Evolutionary conservation across 495 filamentous ascomycete species (phyloP).

Genomic region (Aspergillus kassunensis): DNA sequence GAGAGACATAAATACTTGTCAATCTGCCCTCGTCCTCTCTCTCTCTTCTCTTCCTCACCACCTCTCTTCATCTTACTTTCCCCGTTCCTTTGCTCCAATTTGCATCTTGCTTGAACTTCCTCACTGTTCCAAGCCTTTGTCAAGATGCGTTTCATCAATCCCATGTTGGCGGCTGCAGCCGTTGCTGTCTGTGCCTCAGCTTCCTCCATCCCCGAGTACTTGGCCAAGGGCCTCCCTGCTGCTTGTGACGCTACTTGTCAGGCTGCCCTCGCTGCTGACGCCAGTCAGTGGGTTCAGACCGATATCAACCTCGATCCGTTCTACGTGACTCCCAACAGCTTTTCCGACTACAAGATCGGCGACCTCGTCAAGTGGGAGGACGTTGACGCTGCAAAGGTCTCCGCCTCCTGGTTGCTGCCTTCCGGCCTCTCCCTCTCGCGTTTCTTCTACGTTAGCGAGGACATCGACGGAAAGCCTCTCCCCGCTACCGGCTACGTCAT

Average conservation of each 20-base stretch:
- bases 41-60: neutral
- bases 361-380: neutral
- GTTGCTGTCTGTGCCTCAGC: neutral
- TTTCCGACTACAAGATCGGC: neutral
- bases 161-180: neutral
- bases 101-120: neutral
- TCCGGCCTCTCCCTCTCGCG: neutral
- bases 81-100: neutral
- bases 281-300: neutral
- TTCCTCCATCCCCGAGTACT: neutral
- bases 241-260: neutral
- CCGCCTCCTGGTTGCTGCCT: neutral
- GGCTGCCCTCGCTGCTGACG: neutral
- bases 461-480: neutral
- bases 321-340: neutral
- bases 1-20: neutral
- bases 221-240: neutral
- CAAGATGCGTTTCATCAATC: neutral
- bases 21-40: neutral
- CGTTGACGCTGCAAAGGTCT: neutral
- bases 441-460: neutral
- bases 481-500: neutral
- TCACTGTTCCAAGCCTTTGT: neutral
- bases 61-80: neutral
- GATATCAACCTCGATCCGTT: neutral